Conservation (phyloP, 1,139 yeast species). For the Lodderomyces oxycetoniae region DNA sequence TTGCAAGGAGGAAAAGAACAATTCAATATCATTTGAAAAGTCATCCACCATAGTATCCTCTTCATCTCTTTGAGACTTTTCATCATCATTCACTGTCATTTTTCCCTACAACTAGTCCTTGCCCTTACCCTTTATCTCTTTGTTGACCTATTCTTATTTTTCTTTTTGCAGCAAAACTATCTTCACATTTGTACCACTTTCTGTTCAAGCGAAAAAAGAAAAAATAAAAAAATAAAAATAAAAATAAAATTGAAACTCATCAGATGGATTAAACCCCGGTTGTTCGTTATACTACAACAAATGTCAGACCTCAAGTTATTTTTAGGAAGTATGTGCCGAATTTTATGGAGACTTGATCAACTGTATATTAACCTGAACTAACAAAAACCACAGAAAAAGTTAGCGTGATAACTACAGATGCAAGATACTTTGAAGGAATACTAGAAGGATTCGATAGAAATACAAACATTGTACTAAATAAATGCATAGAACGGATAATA, state of each 20-base stretch:
- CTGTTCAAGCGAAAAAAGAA: neutral
- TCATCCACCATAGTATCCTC: no score
- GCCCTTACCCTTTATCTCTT: neutral
- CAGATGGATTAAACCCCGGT: no score
- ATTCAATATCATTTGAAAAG: constrained; percentile 2
- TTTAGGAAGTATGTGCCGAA: constrained; percentile 35
- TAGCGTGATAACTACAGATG: constrained; percentile 79
- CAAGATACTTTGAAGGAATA: constrained; percentile 64
- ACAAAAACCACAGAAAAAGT: constrained; percentile 45
- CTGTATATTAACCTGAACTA: constrained; percentile 19
- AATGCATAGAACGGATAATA: constrained; percentile 53
- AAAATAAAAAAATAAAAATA: neutral
- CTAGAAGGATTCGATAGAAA: constrained; percentile 80
- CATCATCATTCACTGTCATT: no score
- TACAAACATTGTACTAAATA: constrained; percentile 64
- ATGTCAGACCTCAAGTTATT: constrained; percentile 38
- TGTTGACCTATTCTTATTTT: neutral
- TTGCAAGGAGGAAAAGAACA: constrained; percentile 1
- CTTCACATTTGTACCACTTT: no score
- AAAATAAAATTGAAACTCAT: no score
- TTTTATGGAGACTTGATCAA: constrained; percentile 7
- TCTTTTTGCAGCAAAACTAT: constrained; percentile 1
- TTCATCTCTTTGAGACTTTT: no score
- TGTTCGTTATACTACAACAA: neutral
- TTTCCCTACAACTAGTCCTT: no score